Conservation (phyloP, 2,329 filamentous ascomycete species). For the Talaromyces sp. region DNA sequence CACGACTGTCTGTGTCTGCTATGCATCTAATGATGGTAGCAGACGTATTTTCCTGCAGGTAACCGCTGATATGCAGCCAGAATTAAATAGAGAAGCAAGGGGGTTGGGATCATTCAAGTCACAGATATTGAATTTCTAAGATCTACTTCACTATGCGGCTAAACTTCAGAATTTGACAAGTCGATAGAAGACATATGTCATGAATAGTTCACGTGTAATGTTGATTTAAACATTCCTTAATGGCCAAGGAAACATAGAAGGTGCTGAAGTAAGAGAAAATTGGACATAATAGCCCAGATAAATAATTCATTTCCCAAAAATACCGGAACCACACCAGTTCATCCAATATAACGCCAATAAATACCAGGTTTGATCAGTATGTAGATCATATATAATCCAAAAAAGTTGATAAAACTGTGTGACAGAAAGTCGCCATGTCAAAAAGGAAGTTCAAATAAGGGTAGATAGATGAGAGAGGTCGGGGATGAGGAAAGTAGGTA, state of each 20-base stretch:
- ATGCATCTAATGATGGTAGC: no score
- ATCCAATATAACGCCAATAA: constrained; percentile 22
- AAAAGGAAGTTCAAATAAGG: constrained; percentile 3
- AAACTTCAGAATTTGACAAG: neutral
- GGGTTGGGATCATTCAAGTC: no score
- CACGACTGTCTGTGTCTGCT: no score
- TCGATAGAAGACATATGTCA: neutral
- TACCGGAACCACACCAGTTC: constrained; percentile 11
- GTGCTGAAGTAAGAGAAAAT: neutral
- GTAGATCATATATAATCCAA: constrained; percentile 17
- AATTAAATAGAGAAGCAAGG: no score
- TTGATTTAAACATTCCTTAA: neutral
- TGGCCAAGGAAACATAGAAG: neutral
- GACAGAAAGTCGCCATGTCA: neutral
- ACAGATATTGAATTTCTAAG: no score
- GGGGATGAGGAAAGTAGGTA: neutral
- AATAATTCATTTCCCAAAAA: constrained; percentile 13
- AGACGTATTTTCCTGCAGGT: no score
- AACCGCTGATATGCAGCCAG: no score
- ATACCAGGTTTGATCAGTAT: constrained; percentile 1
- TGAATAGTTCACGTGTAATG: neutral
- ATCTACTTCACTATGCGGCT: no score
- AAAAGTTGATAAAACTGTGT: constrained; percentile 5
- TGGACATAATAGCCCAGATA: neutral
- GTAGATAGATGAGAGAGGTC: constrained; percentile 3